Base-by-base conservation (phyloP, 2,329 filamentous ascomycete genomes). In the Gnomoniopsis sp. region DNA sequence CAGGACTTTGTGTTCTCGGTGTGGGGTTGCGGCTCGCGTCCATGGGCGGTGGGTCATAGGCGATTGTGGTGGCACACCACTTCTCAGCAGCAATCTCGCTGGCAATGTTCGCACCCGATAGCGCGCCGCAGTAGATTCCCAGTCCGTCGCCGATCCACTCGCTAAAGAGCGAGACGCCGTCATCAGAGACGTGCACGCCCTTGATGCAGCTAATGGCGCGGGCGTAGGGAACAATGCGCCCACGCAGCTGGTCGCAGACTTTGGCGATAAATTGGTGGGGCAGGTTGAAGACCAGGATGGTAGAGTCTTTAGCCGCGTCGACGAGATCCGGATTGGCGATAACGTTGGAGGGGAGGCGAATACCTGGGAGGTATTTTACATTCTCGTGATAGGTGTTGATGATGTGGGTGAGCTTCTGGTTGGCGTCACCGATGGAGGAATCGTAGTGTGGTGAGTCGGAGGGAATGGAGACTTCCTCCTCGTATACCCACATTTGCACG, bases 401-500 rank as follows among this genome's bases (percentile, higher is more conserved):
- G 67, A 99, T 76, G 53, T 85, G 75, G 8, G 95, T 96, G 73
- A 99, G 87, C 77, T 96, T 96, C 73, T 95, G 90, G 3, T 88
- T 85, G 63, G 85, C 80, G 63, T 85, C 82, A 69, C 83, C 82
- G 41, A 83, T 79, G 59, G 81, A 75, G 21, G 82, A 69, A 67
- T 89, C 81, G 79, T 91, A 92, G 76, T 91, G 83, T 65, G 85
- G 86, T 51, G 90, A 93, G 63, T 83, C 81, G 67, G 88, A 81
- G 14, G 89, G 77, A 46, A 96, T 79, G 56, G 84, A 83, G 64
- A 96, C 87, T 23, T 96, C 85, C 75, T 99, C 95, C 76, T 99
- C 95, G 71, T 87, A 97, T 69, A 99, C 96, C 95, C 95, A 99
- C 95, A 99, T 98, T 76, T 96, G 91, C 54, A 99, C 92, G 62